Conservation (phyloP, 441 rosid species). For the Gossypium trilobum region DNA sequence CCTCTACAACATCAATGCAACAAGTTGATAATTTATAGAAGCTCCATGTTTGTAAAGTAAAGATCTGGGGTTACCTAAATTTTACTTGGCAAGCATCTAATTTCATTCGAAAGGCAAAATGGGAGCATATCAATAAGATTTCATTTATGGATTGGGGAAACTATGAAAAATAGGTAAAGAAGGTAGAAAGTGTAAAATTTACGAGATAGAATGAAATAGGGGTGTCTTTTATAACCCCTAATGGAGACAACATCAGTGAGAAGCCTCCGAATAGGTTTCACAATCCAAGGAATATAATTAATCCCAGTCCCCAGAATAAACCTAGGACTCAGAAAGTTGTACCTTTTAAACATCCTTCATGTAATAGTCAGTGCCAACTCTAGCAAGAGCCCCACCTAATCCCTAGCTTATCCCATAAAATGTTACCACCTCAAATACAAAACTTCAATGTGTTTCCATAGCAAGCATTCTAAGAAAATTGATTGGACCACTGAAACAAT, state of each 20-base stretch:
- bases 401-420: slow-evolving; percentile 90
- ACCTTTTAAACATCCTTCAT: slow-evolving; percentile 95
- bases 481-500: slow-evolving; percentile 41
- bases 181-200: slow-evolving; percentile 3
- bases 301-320: slow-evolving; percentile 45
- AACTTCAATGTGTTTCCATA: slow-evolving; percentile 77
- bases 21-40: not conserved
- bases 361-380: slow-evolving; percentile 75
- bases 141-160: not conserved
- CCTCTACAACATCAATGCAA: not conserved
- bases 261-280: slow-evolving; percentile 90
- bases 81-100: not conserved
- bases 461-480: slow-evolving; percentile 71
- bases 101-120: not conserved
- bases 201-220: slow-evolving; percentile 73
- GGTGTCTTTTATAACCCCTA: slow-evolving; percentile 64
- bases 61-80: not conserved
- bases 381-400: slow-evolving; percentile 63
- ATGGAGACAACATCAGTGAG: slow-evolving; percentile 87
- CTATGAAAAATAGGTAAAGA: not conserved
- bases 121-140: not conserved
- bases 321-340: slow-evolving; percentile 83
- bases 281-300: slow-evolving; percentile 72
- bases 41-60: not conserved
- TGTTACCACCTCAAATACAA: slow-evolving; percentile 65